Evolutionary conservation across 495 filamentous ascomycete species (phyloP).

Genomic region (Penicillium tannophilum): DNA sequence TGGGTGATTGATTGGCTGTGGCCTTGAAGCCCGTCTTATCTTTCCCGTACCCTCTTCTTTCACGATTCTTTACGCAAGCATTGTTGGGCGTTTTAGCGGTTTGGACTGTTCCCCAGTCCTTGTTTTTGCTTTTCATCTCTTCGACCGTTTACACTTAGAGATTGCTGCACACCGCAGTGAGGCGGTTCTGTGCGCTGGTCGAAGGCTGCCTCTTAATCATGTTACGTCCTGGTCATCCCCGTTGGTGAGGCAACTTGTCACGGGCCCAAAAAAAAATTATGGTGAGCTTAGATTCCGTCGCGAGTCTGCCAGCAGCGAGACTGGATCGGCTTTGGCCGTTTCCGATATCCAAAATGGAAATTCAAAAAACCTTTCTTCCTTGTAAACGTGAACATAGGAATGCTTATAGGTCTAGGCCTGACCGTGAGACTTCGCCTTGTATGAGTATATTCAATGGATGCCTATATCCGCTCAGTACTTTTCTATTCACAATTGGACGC

Average conservation of each 20-base stretch:
- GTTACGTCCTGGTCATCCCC: slow-evolving; percentile 23
- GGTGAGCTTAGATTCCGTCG: slow-evolving; percentile 19
- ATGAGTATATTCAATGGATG: background rate
- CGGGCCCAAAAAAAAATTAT: slow-evolving; percentile 34
- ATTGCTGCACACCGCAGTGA: slow-evolving; percentile 54
- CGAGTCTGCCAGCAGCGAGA: slow-evolving; percentile 16
- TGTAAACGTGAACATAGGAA: background rate
- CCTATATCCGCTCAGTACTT: background rate
- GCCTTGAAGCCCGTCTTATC: background rate
- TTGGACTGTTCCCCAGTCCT: slow-evolving; percentile 35
- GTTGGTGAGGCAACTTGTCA: slow-evolving; percentile 18
- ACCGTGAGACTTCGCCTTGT: background rate
- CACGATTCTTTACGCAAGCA: slow-evolving; percentile 50
- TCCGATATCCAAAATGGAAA: slow-evolving; percentile 23
- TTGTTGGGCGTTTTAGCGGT: slow-evolving; percentile 55
- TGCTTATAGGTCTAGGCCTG: too few species aligned
- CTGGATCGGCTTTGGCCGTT: slow-evolving; percentile 19
- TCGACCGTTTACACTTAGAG: slow-evolving; percentile 39
- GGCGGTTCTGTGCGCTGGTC: slow-evolving; percentile 67
- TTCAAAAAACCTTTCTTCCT: slow-evolving; percentile 21
- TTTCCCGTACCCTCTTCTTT: slow-evolving; percentile 18
- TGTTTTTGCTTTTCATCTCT: slow-evolving; percentile 25
- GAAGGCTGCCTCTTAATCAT: slow-evolving; percentile 52
- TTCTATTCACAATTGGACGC: background rate
- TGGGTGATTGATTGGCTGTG: slow-evolving; percentile 24